A percentile compares a stretch with the other conserved stretches of the same genome.
Conservation (phyloP, 371 early-diverging fungal genomes). For the Syncephalastrum racemosum region DNA sequence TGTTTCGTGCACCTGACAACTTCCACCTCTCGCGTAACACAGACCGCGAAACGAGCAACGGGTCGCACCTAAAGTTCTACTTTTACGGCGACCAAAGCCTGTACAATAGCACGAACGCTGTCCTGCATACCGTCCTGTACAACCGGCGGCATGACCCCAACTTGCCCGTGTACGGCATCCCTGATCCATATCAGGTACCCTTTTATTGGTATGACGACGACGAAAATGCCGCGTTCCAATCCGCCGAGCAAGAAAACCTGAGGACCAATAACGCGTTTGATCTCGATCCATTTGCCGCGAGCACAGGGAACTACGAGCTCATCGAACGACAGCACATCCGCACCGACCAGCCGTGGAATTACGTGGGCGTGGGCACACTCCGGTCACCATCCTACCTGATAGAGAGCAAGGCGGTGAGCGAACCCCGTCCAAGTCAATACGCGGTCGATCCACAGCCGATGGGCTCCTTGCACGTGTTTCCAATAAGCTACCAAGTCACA, state of each 20-base stretch:
- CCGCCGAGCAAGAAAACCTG: slow-evolving; percentile 28
- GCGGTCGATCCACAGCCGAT: slow-evolving; percentile 12
- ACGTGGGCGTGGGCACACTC: slow-evolving; percentile 20
- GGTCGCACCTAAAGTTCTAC: slow-evolving; percentile 27
- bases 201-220: slow-evolving; percentile 30
- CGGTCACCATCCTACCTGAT: slow-evolving; percentile 4
- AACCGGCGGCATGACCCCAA: slow-evolving; percentile 30
- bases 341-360: slow-evolving; percentile 22
- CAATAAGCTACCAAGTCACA: slow-evolving; percentile 10
- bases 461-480: slow-evolving; percentile 24
- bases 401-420: slow-evolving; percentile 14
- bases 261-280: slow-evolving; percentile 31
- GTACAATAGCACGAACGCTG: slow-evolving; percentile 11
- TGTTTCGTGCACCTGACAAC: slow-evolving; percentile 19
- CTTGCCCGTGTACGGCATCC: slow-evolving; percentile 21
- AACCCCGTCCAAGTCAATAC: slow-evolving; percentile 3
- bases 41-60: slow-evolving; percentile 15
- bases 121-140: slow-evolving; percentile 25
- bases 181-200: slow-evolving; percentile 4
- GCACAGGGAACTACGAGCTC: slow-evolving; percentile 22
- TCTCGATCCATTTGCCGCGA: slow-evolving; percentile 11
- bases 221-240: slow-evolving; percentile 29
- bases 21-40: slow-evolving; percentile 18
- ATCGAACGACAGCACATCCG: slow-evolving; percentile 18
- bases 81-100: slow-evolving; percentile 21